Conservation (phyloP, 257 asterid species). For the Fraxinus anomala region DNA sequence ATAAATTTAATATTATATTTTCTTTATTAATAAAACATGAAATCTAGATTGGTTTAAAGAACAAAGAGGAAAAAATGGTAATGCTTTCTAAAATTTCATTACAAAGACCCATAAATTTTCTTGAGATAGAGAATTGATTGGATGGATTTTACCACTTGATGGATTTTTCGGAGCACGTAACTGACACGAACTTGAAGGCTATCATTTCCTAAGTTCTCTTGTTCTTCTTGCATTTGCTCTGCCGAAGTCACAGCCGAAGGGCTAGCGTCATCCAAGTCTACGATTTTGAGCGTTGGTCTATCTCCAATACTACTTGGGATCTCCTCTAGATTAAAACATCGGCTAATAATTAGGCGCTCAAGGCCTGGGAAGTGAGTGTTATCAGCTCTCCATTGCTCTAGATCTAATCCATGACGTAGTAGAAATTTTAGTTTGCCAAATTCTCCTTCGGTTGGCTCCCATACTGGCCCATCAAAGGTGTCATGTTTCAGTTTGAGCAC, state of each 20-base stretch:
- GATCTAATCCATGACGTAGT: not conserved
- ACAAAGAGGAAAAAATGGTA: no score
- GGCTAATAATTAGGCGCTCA: not conserved
- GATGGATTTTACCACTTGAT: not conserved
- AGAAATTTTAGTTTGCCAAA: conserved; percentile 20
- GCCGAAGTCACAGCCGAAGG: conserved; percentile 7
- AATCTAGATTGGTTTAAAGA: no score
- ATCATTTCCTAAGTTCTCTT: conserved; percentile 8
- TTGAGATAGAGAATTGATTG: not conserved
- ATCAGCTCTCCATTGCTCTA: conserved; percentile 22
- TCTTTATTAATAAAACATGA: no score
- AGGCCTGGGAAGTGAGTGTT: conserved; percentile 11
- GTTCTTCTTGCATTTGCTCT: conserved; percentile 9
- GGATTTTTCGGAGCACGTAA: fast-evolving
- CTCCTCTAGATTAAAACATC: conserved; percentile 18
- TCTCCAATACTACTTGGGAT: conserved; percentile 27
- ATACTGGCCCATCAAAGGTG: conserved; percentile 3
- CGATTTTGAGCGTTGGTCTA: not conserved
- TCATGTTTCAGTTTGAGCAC: conserved; percentile 23
- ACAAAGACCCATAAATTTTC: no score
- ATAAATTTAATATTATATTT: no score
- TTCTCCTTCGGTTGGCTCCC: conserved; percentile 23
- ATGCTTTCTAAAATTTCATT: not conserved
- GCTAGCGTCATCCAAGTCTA: conserved; percentile 1
- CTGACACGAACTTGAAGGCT: not conserved